phyloP scores from a whole-genome alignment of 2,329 filamentous ascomycete species.

The Colletotrichum trifolii region DNA sequence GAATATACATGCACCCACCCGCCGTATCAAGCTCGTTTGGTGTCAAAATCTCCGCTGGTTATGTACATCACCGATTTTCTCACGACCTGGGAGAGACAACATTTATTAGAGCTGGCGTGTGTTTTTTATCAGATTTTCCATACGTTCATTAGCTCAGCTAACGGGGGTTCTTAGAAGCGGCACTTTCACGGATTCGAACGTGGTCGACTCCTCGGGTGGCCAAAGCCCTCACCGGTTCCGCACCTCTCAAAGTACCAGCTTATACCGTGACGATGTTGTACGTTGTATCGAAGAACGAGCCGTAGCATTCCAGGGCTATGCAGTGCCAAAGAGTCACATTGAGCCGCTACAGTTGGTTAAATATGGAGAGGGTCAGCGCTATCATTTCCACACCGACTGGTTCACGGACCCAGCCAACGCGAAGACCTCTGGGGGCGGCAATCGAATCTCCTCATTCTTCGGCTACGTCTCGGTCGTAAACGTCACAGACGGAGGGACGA shows the following conservation, averaged over 20 bases:
- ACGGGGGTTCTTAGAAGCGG: slow-evolving; percentile 46
- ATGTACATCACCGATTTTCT: slow-evolving; percentile 62
- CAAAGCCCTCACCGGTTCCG: slow-evolving; percentile 51
- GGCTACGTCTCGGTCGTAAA: slow-evolving; percentile 55
- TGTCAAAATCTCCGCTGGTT: slow-evolving; percentile 60
- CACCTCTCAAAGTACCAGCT: slow-evolving; percentile 58
- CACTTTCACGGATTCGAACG: slow-evolving; percentile 56
- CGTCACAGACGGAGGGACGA: slow-evolving; percentile 59
- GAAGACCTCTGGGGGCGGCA: slow-evolving; percentile 52
- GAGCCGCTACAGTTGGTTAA: slow-evolving; percentile 61
- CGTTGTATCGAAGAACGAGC: slow-evolving; percentile 60
- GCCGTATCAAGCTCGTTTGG: slow-evolving; percentile 54
- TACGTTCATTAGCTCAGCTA: neutral
- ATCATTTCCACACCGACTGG: slow-evolving; percentile 64
- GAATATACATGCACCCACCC: slow-evolving; percentile 43
- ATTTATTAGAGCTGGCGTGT: slow-evolving; percentile 57
- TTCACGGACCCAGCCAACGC: slow-evolving; percentile 54
- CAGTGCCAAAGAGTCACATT: slow-evolving; percentile 48
- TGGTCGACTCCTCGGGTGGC: slow-evolving; percentile 48
- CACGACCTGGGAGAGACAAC: slow-evolving; percentile 51
- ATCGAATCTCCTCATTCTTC: slow-evolving; percentile 59
- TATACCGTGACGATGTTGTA: slow-evolving; percentile 55
- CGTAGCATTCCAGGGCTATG: slow-evolving; percentile 56
- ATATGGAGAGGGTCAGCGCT: slow-evolving; percentile 56
- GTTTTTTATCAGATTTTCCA: slow-evolving; percentile 24